Evolutionary conservation across 2,329 filamentous ascomycete species (phyloP), one percentile per base, ranked within the genome.

Genomic region (Fusarium newnesense): DNA sequence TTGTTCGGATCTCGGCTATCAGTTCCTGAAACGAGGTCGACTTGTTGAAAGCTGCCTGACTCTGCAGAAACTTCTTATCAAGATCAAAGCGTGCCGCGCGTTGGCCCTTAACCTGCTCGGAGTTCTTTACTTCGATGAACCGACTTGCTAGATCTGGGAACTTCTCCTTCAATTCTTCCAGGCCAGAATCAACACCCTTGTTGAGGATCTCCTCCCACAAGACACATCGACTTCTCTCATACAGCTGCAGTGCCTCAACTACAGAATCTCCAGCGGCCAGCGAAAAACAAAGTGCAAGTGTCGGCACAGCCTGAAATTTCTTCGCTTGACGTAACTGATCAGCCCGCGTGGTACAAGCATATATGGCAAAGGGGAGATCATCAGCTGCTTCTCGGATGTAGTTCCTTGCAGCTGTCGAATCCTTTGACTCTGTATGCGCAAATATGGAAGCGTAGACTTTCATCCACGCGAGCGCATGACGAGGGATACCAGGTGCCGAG

Each of bases 361-460:
- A 49, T 5, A 59, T 42, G 0, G 56, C 40, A 10, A 49, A 59
- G 32, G 42, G 56, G 1, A 59, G 30, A 3, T 59, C 42, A 2
- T 59, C 56, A 24, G 56, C 56, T 7, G 56, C 56, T 11, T 59
- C 56, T 24, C 42, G 32, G 2, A 59, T 59, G 7, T 49, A 37
- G n/a, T 49, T 50, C 5, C 11, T 59, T 13, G 42, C 56, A n/a
- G 32, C 40, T n/a, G 8, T 13, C 2, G 56, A 18, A 1, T 59
- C 56, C 7, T 47, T 37, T 9, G 32, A 19, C 0, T 26, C 24
- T 2, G 12, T 3, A 11, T 59, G 42, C 5, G 56, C 56, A 13
- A 50, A 49, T 15, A 59, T 13, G 0, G 56, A 26, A 4, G 56
- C 42, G 0, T 30, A 36, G 7, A 37, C 36, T 5, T 59, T 59